These are phyloP conservation scores for Phialophora expanda DNA, from an alignment of 2,329 filamentous ascomycete species.

Conservation along the genomic window DNA sequence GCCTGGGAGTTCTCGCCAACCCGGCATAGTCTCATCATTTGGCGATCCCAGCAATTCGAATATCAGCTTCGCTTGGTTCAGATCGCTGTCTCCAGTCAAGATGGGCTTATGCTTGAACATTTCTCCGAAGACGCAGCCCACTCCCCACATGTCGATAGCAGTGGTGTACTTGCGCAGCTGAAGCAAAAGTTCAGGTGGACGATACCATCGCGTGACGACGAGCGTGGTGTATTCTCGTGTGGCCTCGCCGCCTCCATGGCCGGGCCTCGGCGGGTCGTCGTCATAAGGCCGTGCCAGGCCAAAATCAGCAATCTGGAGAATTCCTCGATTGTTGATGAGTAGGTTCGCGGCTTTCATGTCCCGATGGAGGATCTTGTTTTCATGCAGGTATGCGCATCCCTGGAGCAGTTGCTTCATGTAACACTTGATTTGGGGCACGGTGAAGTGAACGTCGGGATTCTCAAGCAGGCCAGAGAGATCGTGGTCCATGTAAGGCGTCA, in stretches of 20 bases:
- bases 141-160: constrained; percentile 97
- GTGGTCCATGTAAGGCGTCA: constrained; percentile 98
- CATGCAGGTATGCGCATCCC: constrained; percentile 87
- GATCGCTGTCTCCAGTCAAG: constrained; percentile 83
- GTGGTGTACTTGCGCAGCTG: constrained; percentile 92
- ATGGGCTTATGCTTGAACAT: constrained; percentile 97
- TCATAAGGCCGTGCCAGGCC: constrained; percentile 93
- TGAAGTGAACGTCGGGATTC: constrained; percentile 87
- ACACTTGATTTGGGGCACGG: constrained; percentile 92
- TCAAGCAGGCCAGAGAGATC: constrained; percentile 96
- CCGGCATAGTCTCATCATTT: constrained; percentile 89
- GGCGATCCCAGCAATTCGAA: constrained; percentile 92
- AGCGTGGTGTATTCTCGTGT: constrained; percentile 92
- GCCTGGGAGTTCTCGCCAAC: constrained; percentile 81
- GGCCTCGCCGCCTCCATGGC: constrained; percentile 81
- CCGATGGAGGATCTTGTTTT: constrained; percentile 85
- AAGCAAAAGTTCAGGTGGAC: constrained; percentile 88
- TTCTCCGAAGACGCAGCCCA: constrained; percentile 98
- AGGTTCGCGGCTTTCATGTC: constrained; percentile 99
- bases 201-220: constrained; percentile 96
- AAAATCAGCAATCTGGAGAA: constrained; percentile 96
- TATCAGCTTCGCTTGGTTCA: constrained; percentile 89
- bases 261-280: constrained; percentile 75
- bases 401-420: constrained; percentile 94
- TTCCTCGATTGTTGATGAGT: constrained; percentile 90